Evolutionary conservation across 208 protist genomes (phyloP).

Genomic region (Trichomonas tenax): DNA sequence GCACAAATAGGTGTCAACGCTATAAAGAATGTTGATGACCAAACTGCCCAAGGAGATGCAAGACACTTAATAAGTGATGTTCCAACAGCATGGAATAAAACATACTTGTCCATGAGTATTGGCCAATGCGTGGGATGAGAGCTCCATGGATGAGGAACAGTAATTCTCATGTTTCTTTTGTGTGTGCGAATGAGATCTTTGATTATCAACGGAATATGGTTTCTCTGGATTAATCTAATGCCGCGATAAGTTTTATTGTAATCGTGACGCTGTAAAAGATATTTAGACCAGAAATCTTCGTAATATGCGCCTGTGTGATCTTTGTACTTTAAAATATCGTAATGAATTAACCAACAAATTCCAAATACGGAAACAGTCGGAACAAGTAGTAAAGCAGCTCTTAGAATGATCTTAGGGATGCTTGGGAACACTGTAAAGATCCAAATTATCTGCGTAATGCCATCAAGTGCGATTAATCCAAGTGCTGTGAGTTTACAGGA

Average conservation of each 20-base stretch:
- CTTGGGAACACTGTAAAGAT: background rate
- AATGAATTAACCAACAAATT: background rate
- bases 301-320: background rate
- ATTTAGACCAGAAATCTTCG: no score
- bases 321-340: background rate
- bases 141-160: background rate
- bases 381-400: background rate
- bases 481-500: background rate
- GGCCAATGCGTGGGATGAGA: background rate
- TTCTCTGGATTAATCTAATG: background rate
- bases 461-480: background rate
- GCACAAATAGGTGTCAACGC: background rate
- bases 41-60: background rate
- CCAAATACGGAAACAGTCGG: background rate
- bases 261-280: background rate
- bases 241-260: background rate
- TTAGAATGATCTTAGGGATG: background rate
- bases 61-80: background rate
- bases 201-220: background rate
- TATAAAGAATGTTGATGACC: background rate
- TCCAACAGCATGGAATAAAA: background rate
- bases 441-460: constrained; percentile 5
- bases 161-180: background rate
- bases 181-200: background rate
- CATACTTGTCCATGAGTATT: background rate